These are phyloP conservation scores for Ustilago nuda DNA, from an alignment of 1,284 basidiomycete genomes.

Conservation along the genomic window DNA sequence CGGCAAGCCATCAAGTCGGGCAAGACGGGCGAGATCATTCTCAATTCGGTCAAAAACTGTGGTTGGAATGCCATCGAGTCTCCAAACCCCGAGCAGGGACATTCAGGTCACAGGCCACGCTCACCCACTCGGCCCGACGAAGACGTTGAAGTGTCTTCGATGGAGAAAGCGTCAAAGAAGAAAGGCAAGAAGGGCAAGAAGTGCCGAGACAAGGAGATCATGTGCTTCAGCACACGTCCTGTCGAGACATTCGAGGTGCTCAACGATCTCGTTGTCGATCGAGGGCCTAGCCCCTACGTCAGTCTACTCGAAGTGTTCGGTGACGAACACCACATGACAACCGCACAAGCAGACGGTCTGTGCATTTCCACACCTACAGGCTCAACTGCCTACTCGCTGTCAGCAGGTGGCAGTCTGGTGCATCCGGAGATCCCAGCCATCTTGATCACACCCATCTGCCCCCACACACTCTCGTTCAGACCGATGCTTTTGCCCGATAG, in stretches of 20 bases:
- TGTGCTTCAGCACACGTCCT: conserved; percentile 94
- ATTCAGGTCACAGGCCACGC: conserved; percentile 15
- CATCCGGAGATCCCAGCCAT: conserved; percentile 98
- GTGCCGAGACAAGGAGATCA: conserved; percentile 91
- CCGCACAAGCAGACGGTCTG: conserved; percentile 96
- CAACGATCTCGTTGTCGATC: conserved; percentile 97
- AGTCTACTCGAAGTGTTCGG: conserved; percentile 95
- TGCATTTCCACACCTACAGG: conserved; percentile 97
- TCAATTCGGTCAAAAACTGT: conserved; percentile 61
- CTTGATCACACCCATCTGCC: conserved; percentile 96
- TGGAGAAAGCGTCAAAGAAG: conserved; percentile 70
- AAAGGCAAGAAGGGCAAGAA: conserved; percentile 72
- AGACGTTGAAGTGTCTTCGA: conserved; percentile 28
- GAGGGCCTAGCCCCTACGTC: conserved; percentile 97
- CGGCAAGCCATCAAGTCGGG: conserved; percentile 62
- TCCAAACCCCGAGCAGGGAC: conserved; percentile 22
- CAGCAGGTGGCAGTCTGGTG: conserved; percentile 95
- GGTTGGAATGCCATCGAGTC: conserved; percentile 66
- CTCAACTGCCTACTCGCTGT: conserved; percentile 93
- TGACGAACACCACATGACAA: conserved; percentile 99
- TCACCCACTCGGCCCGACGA: conserved; percentile 30
- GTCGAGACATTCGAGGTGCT: conserved; percentile 97
- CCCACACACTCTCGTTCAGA: conserved; percentile 97
- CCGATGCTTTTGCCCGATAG: conserved; percentile 96
- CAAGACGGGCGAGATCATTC: conserved; percentile 66